Percentiles rank a stretch among this genome's conserved stretches.
phyloP scores from a whole-genome alignment of 106 monocot species.

The Gastrodia elata region DNA sequence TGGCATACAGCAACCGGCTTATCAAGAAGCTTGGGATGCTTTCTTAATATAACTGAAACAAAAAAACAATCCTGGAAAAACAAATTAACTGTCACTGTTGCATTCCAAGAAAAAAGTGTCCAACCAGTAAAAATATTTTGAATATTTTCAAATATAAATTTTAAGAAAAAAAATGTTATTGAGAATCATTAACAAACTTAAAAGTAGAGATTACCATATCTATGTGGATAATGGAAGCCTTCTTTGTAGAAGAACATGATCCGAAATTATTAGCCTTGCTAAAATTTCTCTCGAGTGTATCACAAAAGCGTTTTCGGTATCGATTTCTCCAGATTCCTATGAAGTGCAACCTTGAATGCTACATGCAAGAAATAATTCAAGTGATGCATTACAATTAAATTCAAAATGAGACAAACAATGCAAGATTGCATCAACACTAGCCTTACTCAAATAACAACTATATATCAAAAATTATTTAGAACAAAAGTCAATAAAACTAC shows the following conservation, averaged over 20 bases:
- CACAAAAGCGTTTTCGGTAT: constrained; percentile 58
- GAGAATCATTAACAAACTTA: background rate
- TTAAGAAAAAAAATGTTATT: background rate
- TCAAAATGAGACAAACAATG: background rate
- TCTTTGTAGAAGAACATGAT: constrained; percentile 4
- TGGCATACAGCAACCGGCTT: constrained; percentile 93
- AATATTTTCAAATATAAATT: background rate
- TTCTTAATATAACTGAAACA: constrained; percentile 79
- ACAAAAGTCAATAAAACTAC: background rate
- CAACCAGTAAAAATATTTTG: background rate
- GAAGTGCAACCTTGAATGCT: constrained; percentile 92
- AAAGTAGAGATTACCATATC: constrained; percentile 68
- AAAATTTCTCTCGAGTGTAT: constrained; percentile 13
- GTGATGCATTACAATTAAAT: background rate
- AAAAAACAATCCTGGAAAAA: constrained; percentile 87
- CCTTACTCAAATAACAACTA: background rate
- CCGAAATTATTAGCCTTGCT: constrained; percentile 12
- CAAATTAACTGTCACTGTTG: background rate
- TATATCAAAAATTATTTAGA: background rate
- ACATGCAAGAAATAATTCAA: constrained; percentile 6
- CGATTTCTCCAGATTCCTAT: constrained; percentile 98
- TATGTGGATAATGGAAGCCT: constrained; percentile 57
- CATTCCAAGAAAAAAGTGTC: background rate
- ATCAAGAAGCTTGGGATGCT: constrained; percentile 57
- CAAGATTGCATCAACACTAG: background rate